Evolutionary conservation across 495 filamentous ascomycete genomes (phyloP).

Genomic region (Jackrogersella minutella): DNA sequence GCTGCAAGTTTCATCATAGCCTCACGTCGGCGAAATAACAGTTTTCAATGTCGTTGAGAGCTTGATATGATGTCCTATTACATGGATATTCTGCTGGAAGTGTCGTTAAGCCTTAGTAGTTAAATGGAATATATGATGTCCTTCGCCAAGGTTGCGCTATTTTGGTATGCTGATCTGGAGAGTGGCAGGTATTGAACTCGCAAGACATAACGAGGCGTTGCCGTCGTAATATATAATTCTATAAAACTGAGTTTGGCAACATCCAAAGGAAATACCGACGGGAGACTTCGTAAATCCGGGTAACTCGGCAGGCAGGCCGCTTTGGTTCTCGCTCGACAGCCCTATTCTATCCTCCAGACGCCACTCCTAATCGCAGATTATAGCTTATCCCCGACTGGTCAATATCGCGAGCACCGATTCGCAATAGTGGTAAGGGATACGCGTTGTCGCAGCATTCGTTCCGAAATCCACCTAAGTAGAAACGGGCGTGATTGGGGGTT

Average conservation of each 20-base stretch:
- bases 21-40: not conserved
- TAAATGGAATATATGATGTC: not conserved
- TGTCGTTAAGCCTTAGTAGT: not conserved
- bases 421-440: not conserved
- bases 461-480: not conserved
- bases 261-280: too few relatives aligned
- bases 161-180: too few relatives aligned
- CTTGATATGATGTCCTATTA: not conserved
- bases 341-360: not conserved
- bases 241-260: not conserved
- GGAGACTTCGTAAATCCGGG: not conserved
- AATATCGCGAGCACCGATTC: not conserved
- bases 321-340: not conserved
- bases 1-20: not conserved
- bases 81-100: not conserved
- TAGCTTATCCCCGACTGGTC: not conserved
- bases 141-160: not conserved
- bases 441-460: not conserved
- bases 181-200: not conserved
- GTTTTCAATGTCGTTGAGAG: too few relatives aligned
- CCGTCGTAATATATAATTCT: not conserved
- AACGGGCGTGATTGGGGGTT: not conserved
- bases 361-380: not conserved
- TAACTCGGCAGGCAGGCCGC: not conserved
- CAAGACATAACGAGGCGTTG: not conserved